Base-by-base conservation (phyloP, 2,329 filamentous ascomycete species). In the Colletotrichum euphorbiae region DNA sequence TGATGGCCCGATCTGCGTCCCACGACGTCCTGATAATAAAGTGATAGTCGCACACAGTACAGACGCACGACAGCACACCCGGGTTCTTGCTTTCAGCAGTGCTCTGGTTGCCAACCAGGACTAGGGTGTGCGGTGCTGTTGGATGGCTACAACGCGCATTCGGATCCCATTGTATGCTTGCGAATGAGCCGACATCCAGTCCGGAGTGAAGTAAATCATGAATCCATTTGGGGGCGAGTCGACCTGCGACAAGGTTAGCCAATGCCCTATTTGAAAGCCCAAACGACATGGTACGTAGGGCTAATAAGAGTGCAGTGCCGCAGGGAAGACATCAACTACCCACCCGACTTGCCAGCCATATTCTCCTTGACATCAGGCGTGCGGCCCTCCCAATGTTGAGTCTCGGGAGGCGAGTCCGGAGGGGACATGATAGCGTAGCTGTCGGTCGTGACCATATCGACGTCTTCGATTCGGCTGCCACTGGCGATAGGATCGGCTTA, bases 41-140 rank as follows among this genome's bases (percentile, higher is more conserved):
- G 70, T 82, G 80, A 38, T 79, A 80, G 57, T 80, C 78, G 56
- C 80, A 82, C 51, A 80, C 77, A 12, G 80, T 72, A 63, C 80
- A 82, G 8, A 82, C 74, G 3, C 79, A 74, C 4, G 80, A 81
- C 1, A 82, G 61, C 2, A 77, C 36, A 2, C 73, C 74, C 6
- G 68, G 58, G 12, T 69, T 73, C 5, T 72, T 74, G 1, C 64
- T 45, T 31, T 75, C 74, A 1, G 67, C 72, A 36, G 73, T 77
- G 69, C 75, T 80, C 64, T 82, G 80, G 55, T 81, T 81, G 33
- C 79, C 80, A 17, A 65, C 65, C 12, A 59, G 46, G 6, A 65
- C 78, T 78, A 24, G 74, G 62, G 55, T 74, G 77, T 21, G 76
- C 73, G 36, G 71, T 71, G 8, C 79, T 73, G n/a, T 77, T 43